These are phyloP conservation scores for Yarrowia hollandica DNA, from an alignment of 805 yeast genomes.

Conservation along the genomic window DNA sequence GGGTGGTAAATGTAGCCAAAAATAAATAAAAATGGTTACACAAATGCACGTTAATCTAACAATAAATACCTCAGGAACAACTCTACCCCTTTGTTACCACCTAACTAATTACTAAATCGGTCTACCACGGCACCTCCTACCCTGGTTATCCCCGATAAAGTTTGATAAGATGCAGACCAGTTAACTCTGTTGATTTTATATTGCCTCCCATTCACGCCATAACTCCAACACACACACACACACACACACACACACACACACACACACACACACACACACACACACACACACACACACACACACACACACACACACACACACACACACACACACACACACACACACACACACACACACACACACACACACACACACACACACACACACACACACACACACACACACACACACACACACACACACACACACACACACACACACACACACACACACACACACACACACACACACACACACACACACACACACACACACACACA, in stretches of 20 bases:
- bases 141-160: constrained; percentile 16
- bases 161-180: constrained; percentile 22
- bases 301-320: background rate
- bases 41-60: too few relatives aligned
- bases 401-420: background rate
- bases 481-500: background rate
- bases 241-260: background rate
- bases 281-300: background rate
- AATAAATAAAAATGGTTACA: too few relatives aligned
- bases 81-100: background rate
- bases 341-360: background rate
- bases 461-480: background rate
- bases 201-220: background rate
- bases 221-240: background rate
- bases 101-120: too few relatives aligned
- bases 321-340: background rate
- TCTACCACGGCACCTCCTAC: too few relatives aligned
- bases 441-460: background rate
- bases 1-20: too few relatives aligned
- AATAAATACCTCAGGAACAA: too few relatives aligned
- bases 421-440: background rate
- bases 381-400: background rate
- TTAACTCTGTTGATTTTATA: constrained; percentile 6
- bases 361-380: background rate
- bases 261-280: background rate